These are phyloP conservation scores for Capronia coronata DNA, from an alignment of 2,329 filamentous ascomycete species.

Conservation along the genomic window DNA sequence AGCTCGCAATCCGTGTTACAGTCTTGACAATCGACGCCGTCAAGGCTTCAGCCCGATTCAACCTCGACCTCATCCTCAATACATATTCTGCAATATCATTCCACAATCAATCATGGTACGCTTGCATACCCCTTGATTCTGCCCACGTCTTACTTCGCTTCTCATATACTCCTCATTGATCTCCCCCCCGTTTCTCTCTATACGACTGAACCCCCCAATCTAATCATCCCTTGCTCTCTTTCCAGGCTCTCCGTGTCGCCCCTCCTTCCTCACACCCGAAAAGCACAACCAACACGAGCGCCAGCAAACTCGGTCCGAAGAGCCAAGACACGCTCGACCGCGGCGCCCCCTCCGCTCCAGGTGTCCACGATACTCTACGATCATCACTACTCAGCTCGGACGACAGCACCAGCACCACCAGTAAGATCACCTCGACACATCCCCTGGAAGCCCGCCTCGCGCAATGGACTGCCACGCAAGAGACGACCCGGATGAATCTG, in stretches of 20 bases:
- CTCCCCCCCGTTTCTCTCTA: too few species aligned
- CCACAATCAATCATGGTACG: background rate
- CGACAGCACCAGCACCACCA: constrained; percentile 25
- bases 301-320: constrained; percentile 38
- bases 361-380: constrained; percentile 88
- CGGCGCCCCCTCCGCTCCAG: constrained; percentile 82
- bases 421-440: constrained; percentile 56
- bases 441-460: constrained; percentile 86
- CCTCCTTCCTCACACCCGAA: constrained; percentile 62
- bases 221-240: background rate
- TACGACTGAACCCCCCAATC: background rate
- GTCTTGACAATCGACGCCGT: too few species aligned
- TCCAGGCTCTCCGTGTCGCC: constrained; percentile 80
- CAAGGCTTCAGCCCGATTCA: background rate
- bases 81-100: background rate
- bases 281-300: constrained; percentile 58
- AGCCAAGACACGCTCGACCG: constrained; percentile 37
- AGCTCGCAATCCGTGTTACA: too few species aligned
- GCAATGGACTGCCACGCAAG: constrained; percentile 85
- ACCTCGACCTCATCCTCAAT: background rate
- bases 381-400: constrained; percentile 49
- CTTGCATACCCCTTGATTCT: background rate
- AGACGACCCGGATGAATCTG: constrained; percentile 77
- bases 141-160: background rate
- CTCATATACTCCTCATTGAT: too few species aligned